A percentile compares a stretch with the other conserved stretches of the same genome.
phyloP scores from a whole-genome alignment of 345 rosid genomes.

The Populus euphratica region DNA sequence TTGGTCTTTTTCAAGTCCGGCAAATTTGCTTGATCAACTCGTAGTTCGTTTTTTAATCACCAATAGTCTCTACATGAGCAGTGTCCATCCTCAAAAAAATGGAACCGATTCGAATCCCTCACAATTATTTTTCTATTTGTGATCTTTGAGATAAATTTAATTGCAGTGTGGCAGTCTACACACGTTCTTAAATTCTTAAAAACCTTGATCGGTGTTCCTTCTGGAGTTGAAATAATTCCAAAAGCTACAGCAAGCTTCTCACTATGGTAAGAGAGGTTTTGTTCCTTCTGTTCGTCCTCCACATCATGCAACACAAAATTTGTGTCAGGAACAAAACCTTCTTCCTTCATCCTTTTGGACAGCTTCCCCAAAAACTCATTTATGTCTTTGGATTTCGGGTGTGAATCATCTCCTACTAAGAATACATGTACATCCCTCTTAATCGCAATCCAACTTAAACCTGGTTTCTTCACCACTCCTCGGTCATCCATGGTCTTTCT shows the following conservation, averaged over 20 bases:
- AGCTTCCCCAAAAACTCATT: constrained; percentile 48
- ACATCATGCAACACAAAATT: constrained; percentile 77
- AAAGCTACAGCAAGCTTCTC: constrained; percentile 92
- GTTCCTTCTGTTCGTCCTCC: constrained; percentile 88
- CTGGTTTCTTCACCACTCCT: constrained; percentile 68
- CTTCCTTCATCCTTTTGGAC: constrained; percentile 66
- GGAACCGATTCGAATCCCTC: constrained; percentile 78
- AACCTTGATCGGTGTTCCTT: constrained; percentile 66
- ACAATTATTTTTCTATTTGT: constrained; percentile 61
- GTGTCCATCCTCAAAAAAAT: constrained; percentile 70
- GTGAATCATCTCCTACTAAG: constrained; percentile 66
- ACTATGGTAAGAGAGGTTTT: constrained; percentile 74
- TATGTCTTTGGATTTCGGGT: constrained; percentile 60
- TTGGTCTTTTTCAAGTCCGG: neutral
- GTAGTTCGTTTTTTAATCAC: constrained; percentile 35
- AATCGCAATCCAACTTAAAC: constrained; percentile 77
- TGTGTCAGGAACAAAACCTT: constrained; percentile 76
- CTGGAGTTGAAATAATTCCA: constrained; percentile 63
- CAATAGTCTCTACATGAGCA: constrained; percentile 90
- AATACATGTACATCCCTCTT: constrained; percentile 64
- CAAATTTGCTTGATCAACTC: neutral
- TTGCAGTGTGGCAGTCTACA: constrained; percentile 81
- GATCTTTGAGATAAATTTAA: constrained; percentile 81
- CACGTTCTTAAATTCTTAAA: constrained; percentile 86
- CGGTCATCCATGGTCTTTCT: constrained; percentile 58